Conservation (phyloP, 1,284 basidiomycete genomes). For the Puccinia coronata region DNA sequence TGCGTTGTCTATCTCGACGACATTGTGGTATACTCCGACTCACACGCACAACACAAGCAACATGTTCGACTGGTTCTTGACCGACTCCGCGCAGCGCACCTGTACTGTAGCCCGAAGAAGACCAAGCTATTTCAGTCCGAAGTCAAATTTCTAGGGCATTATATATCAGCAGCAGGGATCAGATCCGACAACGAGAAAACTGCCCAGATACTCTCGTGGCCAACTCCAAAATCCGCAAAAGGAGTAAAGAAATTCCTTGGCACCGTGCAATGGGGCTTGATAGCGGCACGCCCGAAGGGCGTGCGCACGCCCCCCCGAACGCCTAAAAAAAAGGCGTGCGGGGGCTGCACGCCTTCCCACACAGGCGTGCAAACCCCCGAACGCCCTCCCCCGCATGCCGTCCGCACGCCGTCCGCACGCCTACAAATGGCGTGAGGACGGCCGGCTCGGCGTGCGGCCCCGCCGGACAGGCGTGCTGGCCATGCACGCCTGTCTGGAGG, state of each 20-base stretch:
- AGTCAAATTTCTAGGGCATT: constrained; percentile 21
- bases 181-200: constrained; percentile 42
- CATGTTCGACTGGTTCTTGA: not conserved
- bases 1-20: constrained; percentile 27
- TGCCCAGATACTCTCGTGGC: constrained; percentile 60
- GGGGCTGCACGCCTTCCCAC: too few relatives aligned
- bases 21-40: constrained; percentile 12
- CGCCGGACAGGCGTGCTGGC: too few relatives aligned
- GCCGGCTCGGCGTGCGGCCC: too few relatives aligned
- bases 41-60: not conserved
- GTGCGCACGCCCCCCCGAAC: too few relatives aligned
- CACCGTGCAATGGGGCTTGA: not conserved
- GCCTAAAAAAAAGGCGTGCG: too few relatives aligned
- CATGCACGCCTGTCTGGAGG: too few relatives aligned
- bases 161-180: not conserved
- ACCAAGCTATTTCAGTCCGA: not conserved
- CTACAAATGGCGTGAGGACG: too few relatives aligned
- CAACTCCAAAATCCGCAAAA: constrained; percentile 53
- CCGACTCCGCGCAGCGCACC: not conserved
- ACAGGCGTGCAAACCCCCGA: too few relatives aligned
- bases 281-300: too few relatives aligned
- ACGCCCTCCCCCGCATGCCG: too few relatives aligned
- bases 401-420: too few relatives aligned
- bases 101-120: not conserved
- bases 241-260: constrained; percentile 60